phyloP scores from a whole-genome alignment of 2,329 filamentous ascomycete species.

The Zopfia rhizophila region DNA sequence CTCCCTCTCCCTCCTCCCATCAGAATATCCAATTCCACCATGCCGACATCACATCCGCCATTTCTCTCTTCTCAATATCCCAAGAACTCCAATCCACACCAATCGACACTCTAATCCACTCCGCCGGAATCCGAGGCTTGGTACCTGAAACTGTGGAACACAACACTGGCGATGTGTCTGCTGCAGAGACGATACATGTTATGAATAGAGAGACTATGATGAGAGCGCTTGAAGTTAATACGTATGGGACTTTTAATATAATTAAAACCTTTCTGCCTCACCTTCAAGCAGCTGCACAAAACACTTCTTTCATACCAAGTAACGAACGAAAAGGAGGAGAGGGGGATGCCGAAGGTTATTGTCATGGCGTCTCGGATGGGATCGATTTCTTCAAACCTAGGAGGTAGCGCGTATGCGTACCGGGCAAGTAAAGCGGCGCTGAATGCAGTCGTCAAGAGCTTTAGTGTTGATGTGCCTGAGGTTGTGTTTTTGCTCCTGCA shows the following conservation, averaged over 20 bases:
- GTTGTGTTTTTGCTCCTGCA: constrained; percentile 56
- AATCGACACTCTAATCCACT: constrained; percentile 56
- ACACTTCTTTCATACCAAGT: too few relatives aligned
- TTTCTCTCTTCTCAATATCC: constrained; percentile 14
- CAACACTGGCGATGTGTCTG: constrained; percentile 47
- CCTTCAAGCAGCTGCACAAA: constrained; percentile 27
- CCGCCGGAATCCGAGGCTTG: constrained; percentile 57
- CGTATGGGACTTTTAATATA: constrained; percentile 55
- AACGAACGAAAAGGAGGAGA: too few relatives aligned
- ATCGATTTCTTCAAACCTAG: constrained; percentile 51
- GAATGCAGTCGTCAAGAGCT: constrained; percentile 57
- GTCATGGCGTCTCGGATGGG: constrained; percentile 60
- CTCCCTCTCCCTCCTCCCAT: constrained; percentile 23
- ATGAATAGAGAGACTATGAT: constrained; percentile 55
- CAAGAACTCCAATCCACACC: constrained; percentile 18
- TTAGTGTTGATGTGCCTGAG: constrained; percentile 56
- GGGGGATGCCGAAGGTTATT: constrained; percentile 49
- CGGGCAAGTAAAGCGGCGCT: constrained; percentile 59
- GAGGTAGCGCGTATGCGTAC: constrained; percentile 59
- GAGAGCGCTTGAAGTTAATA: constrained; percentile 54
- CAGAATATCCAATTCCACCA: background rate
- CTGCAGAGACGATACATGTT: constrained; percentile 52
- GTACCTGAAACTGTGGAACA: constrained; percentile 40
- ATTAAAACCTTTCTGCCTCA: constrained; percentile 51
- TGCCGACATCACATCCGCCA: constrained; percentile 14